Evolutionary conservation across 441 rosid genomes (phyloP).

Genomic region (Populus hybrid): DNA sequence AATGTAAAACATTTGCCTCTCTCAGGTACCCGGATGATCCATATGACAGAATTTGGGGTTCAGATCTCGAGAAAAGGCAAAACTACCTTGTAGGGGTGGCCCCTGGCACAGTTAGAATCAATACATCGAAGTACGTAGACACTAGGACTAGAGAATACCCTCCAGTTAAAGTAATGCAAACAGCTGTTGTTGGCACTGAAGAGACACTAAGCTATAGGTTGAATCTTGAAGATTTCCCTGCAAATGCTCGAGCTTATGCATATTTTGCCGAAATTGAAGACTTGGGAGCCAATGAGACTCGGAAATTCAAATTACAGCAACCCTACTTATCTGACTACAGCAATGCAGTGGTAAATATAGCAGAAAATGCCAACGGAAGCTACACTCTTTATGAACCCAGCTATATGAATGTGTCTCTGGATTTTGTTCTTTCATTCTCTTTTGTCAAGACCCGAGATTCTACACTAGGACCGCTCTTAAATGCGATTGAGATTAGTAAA

Average conservation of each 20-base stretch:
- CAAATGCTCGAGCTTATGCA: slow-evolving; percentile 88
- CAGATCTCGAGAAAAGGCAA: slow-evolving; percentile 77
- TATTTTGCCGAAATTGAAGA: slow-evolving; percentile 93
- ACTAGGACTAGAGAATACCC: slow-evolving; percentile 79
- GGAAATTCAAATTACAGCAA: slow-evolving; percentile 64
- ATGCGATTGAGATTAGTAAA: slow-evolving; percentile 87
- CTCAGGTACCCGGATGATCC: slow-evolving; percentile 98
- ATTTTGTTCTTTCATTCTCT: slow-evolving; percentile 69
- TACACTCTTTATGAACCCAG: slow-evolving; percentile 90
- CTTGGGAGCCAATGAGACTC: slow-evolving; percentile 57
- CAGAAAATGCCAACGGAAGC: slow-evolving; percentile 94
- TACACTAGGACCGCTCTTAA: slow-evolving; percentile 75
- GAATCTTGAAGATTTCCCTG: slow-evolving; percentile 91
- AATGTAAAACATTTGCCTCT: slow-evolving; percentile 4
- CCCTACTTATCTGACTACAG: slow-evolving; percentile 74
- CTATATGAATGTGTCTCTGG: slow-evolving; percentile 81
- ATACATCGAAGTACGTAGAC: slow-evolving; percentile 52
- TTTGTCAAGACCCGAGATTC: slow-evolving; percentile 78
- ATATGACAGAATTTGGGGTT: slow-evolving; percentile 95
- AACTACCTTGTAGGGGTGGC: slow-evolving; percentile 86
- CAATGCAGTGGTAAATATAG: slow-evolving; percentile 90
- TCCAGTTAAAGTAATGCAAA: slow-evolving; percentile 56
- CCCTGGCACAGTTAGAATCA: slow-evolving; percentile 68
- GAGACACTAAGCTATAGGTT: slow-evolving; percentile 69
- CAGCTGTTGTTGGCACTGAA: slow-evolving; percentile 47